These are phyloP conservation scores for Eutreptiella sp. DNA, from an alignment of 208 protist genomes.

Conservation along the genomic window DNA sequence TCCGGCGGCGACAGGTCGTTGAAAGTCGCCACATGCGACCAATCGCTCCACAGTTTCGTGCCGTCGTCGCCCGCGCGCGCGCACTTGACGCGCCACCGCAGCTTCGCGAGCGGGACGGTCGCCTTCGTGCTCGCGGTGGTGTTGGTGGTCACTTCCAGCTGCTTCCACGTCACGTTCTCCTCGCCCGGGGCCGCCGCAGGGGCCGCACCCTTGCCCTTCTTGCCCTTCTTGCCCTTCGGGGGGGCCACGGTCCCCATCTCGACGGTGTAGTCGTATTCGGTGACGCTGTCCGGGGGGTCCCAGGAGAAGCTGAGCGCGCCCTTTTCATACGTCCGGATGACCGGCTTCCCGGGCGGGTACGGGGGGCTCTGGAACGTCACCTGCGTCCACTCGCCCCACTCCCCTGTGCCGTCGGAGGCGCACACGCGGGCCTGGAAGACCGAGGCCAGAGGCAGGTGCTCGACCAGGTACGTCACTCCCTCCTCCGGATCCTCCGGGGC, in stretches of 20 bases:
- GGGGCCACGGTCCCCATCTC: slow-evolving; percentile 38
- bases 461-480: no score
- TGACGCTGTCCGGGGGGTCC: slow-evolving; percentile 39
- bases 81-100: slow-evolving; percentile 72
- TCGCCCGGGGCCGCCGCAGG: neutral
- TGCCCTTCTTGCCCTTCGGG: slow-evolving; percentile 20
- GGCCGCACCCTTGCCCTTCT: neutral
- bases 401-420: slow-evolving; percentile 57
- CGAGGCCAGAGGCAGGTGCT: no score
- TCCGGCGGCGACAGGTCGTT: slow-evolving; percentile 67
- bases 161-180: slow-evolving; percentile 53
- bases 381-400: slow-evolving; percentile 66
- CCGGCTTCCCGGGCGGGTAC: slow-evolving; percentile 48
- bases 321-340: slow-evolving; percentile 60
- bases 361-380: slow-evolving; percentile 59
- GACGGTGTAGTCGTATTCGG: slow-evolving; percentile 61
- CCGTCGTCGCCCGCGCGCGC: slow-evolving; percentile 35
- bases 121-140: slow-evolving; percentile 59
- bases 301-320: slow-evolving; percentile 69
- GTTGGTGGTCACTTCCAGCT: slow-evolving; percentile 59
- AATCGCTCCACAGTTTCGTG: slow-evolving; percentile 53
- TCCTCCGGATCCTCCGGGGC: no score
- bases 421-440: no score
- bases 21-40: slow-evolving; percentile 55
- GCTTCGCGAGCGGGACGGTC: slow-evolving; percentile 44